phyloP scores from a whole-genome alignment of 2,329 filamentous ascomycete genomes.

The Shiraia bambusicola region DNA sequence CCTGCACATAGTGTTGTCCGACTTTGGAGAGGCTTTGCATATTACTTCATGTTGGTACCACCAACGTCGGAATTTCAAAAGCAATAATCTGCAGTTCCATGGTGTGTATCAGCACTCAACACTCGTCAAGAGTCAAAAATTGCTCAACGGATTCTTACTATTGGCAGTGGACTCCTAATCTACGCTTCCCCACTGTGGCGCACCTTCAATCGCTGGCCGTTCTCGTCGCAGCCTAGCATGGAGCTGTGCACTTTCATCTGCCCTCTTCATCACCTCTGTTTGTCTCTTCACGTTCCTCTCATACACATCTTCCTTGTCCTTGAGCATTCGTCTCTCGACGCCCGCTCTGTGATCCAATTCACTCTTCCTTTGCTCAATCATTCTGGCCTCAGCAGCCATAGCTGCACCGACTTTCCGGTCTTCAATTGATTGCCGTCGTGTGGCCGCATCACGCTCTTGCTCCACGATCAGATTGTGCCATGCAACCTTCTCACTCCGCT shows the following conservation, averaged over 20 bases:
- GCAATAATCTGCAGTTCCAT: too few species aligned
- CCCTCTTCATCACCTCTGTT: constrained; percentile 29
- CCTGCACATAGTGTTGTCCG: too few species aligned
- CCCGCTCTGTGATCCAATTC: constrained; percentile 31
- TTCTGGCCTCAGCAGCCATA: constrained; percentile 17
- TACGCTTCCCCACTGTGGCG: constrained; percentile 30
- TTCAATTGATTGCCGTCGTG: constrained; percentile 21
- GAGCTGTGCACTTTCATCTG: constrained; percentile 35
- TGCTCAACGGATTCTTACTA: too few species aligned
- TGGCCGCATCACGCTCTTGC: constrained; percentile 32
- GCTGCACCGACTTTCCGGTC: constrained; percentile 23
- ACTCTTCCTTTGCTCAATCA: constrained; percentile 26
- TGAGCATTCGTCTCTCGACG: constrained; percentile 29
- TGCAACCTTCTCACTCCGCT: constrained; percentile 30
- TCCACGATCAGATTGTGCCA: constrained; percentile 34
- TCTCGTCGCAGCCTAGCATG: constrained; percentile 33
- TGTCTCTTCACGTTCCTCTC: constrained; percentile 38
- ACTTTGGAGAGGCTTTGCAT: too few species aligned
- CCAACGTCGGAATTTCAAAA: too few species aligned
- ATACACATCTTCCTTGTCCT: constrained; percentile 39
- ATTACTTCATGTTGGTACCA: too few species aligned
- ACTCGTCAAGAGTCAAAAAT: too few species aligned
- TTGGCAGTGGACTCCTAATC: constrained; percentile 15
- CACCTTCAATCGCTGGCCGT: constrained; percentile 31
- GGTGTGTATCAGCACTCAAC: too few species aligned